Percentiles rank a stretch among this genome's conserved stretches.
These are phyloP conservation scores for Ganoderma leucocontextum DNA, from an alignment of 1,284 basidiomycete genomes.

Conservation along the genomic window DNA sequence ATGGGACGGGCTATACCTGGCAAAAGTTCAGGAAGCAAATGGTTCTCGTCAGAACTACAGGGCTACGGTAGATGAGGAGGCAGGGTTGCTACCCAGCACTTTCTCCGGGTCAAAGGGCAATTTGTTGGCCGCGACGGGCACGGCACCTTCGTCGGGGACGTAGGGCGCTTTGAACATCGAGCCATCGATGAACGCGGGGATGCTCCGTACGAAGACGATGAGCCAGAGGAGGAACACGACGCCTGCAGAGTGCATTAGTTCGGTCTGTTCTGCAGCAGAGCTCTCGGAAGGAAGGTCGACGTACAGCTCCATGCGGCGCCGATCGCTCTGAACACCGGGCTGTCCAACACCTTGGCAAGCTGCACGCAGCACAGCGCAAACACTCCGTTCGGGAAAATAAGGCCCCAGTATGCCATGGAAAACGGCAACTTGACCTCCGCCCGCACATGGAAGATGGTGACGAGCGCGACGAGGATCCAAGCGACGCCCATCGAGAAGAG, in stretches of 20 bases:
- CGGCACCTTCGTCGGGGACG: slow-evolving; percentile 31
- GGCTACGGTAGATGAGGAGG: slow-evolving; percentile 25
- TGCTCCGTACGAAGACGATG: slow-evolving; percentile 49
- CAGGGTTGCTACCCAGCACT: slow-evolving; percentile 19
- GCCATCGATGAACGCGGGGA: slow-evolving; percentile 52
- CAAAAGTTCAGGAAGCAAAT: slow-evolving; percentile 4
- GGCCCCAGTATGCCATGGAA: slow-evolving; percentile 55
- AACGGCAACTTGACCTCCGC: slow-evolving; percentile 44
- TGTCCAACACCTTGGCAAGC: slow-evolving; percentile 54
- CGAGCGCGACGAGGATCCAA: slow-evolving; percentile 51
- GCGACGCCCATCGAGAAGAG: slow-evolving; percentile 57
- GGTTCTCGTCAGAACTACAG: slow-evolving; percentile 16
- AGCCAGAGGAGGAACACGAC: slow-evolving; percentile 58
- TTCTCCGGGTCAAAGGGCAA: slow-evolving; percentile 26
- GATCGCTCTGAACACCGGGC: slow-evolving; percentile 44
- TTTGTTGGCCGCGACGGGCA: slow-evolving; percentile 11
- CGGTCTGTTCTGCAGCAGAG: slow-evolving; percentile 11
- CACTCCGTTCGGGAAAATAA: slow-evolving; percentile 60
- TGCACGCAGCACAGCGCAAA: slow-evolving; percentile 56
- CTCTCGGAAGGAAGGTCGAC: slow-evolving; percentile 24
- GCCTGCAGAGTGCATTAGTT: slow-evolving; percentile 28
- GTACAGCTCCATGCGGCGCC: slow-evolving; percentile 44
- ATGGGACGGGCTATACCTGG: slow-evolving; percentile 8
- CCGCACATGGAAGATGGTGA: slow-evolving; percentile 44
- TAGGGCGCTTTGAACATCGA: slow-evolving; percentile 55